Percentiles rank a stretch among this genome's conserved stretches.
Conservation (phyloP, 2,329 filamentous ascomycete species). For the Fusarium albosuccineum region DNA sequence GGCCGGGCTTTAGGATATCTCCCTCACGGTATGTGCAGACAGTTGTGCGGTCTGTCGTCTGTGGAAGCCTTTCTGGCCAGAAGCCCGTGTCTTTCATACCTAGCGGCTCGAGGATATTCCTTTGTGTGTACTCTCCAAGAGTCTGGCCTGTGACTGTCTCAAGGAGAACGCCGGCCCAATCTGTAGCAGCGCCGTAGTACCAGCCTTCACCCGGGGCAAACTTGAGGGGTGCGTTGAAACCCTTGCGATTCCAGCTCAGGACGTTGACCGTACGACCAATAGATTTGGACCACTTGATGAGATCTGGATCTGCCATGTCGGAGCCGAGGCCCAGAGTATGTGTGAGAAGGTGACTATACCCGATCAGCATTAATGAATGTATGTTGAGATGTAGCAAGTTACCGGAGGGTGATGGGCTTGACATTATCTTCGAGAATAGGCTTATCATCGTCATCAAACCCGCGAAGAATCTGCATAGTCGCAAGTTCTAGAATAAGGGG, state of each 20-base stretch:
- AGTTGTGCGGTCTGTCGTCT: constrained; percentile 41
- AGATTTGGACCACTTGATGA: constrained; percentile 55
- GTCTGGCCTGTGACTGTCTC: constrained; percentile 54
- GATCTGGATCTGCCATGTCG: constrained; percentile 55
- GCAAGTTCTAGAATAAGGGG: constrained; percentile 51
- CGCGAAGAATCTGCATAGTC: constrained; percentile 52
- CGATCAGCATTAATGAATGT: background rate
- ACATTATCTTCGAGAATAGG: constrained; percentile 55
- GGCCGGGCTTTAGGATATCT: constrained; percentile 36
- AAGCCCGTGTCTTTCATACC: constrained; percentile 55
- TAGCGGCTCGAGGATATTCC: constrained; percentile 54
- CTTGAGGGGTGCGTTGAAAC: constrained; percentile 58
- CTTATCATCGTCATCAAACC: constrained; percentile 51
- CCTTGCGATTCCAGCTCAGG: constrained; percentile 51
- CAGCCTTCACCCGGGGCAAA: constrained; percentile 62
- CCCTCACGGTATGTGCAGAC: constrained; percentile 39
- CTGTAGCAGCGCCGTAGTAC: constrained; percentile 61
- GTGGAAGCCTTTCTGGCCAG: constrained; percentile 48
- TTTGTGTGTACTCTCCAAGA: constrained; percentile 55
- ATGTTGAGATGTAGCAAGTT: constrained; percentile 1
- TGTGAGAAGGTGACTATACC: constrained; percentile 58
- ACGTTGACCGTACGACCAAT: constrained; percentile 51
- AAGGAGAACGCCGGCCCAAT: constrained; percentile 62
- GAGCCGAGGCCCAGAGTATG: constrained; percentile 64
- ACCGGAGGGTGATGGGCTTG: constrained; percentile 56